Conservation (phyloP, 2,329 filamentous ascomycete genomes). For the Curvularia spicifera region DNA sequence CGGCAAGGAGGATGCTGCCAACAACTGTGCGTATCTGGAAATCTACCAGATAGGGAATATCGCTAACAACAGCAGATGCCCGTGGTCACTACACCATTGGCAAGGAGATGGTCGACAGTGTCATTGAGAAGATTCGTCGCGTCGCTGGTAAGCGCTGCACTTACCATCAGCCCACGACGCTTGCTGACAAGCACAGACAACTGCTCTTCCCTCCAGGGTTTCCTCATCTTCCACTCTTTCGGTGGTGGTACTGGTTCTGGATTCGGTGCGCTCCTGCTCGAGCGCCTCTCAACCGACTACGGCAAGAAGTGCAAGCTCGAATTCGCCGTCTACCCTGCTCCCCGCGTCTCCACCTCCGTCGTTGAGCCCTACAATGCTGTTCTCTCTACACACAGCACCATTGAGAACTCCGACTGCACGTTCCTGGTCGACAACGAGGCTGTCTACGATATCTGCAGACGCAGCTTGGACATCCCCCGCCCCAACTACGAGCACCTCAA, state of each 20-base stretch:
- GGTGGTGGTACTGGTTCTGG: constrained; percentile 75
- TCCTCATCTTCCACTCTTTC: constrained; percentile 77
- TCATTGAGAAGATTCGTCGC: constrained; percentile 73
- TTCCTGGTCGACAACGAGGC: constrained; percentile 78
- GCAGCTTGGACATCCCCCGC: constrained; percentile 72
- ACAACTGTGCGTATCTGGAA: constrained; percentile 65
- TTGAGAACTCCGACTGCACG: constrained; percentile 80
- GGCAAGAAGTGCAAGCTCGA: constrained; percentile 81
- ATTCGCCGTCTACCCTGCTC: constrained; percentile 74
- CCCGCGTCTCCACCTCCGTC: constrained; percentile 72
- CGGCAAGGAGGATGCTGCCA: constrained; percentile 78
- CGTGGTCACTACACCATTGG: constrained; percentile 78
- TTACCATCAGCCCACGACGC: neutral
- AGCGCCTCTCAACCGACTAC: constrained; percentile 75
- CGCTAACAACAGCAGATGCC: constrained; percentile 58
- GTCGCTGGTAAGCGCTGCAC: constrained; percentile 63
- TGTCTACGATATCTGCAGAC: constrained; percentile 76
- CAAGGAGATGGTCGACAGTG: constrained; percentile 76
- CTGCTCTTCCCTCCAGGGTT: constrained; percentile 74
- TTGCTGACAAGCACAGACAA: constrained; percentile 61
- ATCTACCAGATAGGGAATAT: neutral
- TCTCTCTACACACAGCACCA: constrained; percentile 75
- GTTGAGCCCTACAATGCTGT: constrained; percentile 79
- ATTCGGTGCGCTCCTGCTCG: constrained; percentile 73
- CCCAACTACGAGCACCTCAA: constrained; percentile 75